These are phyloP conservation scores for Thecaphora thlaspeos DNA, from an alignment of 1,284 basidiomycete genomes.

Conservation along the genomic window DNA sequence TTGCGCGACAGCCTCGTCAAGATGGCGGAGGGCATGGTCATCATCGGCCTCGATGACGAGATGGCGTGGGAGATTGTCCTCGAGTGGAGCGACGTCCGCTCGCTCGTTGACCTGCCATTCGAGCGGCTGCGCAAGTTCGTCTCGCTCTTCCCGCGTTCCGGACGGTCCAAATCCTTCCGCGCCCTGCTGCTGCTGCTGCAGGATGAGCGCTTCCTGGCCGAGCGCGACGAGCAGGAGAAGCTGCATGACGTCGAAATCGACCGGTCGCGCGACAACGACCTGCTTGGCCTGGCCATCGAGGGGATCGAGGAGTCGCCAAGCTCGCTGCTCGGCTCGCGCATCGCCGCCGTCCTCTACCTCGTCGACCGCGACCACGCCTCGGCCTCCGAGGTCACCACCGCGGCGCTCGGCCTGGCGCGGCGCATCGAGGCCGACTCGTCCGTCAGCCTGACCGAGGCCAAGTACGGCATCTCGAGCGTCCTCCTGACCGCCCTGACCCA, in stretches of 20 bases:
- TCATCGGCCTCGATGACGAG: constrained; percentile 73
- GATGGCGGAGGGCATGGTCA: constrained; percentile 70
- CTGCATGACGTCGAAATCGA: constrained; percentile 26
- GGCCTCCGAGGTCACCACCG: constrained; percentile 33
- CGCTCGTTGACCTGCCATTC: constrained; percentile 69
- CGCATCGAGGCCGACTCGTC: constrained; percentile 62
- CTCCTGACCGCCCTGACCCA: constrained; percentile 77
- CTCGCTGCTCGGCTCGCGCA: constrained; percentile 72
- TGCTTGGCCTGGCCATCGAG: constrained; percentile 58
- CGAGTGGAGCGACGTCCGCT: constrained; percentile 73
- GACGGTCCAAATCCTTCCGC: constrained; percentile 27
- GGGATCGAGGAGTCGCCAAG: constrained; percentile 64
- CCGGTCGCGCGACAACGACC: constrained; percentile 20
- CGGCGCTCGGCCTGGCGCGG: constrained; percentile 17
- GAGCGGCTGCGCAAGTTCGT: constrained; percentile 68
- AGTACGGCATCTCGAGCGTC: constrained; percentile 68
- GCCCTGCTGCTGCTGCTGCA: constrained; percentile 37
- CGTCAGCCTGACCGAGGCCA: constrained; percentile 70
- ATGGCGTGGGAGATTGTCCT: constrained; percentile 76
- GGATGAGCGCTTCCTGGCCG: constrained; percentile 39
- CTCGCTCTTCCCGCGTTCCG: constrained; percentile 67
- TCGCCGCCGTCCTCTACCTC: constrained; percentile 72
- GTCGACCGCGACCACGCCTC: constrained; percentile 70
- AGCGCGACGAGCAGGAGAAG: constrained; percentile 31
- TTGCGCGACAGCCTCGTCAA: constrained; percentile 68